Percentiles rank a stretch among this genome's conserved stretches.
Conservation (phyloP, 2,329 filamentous ascomycete genomes). For the Phoma sp. region DNA sequence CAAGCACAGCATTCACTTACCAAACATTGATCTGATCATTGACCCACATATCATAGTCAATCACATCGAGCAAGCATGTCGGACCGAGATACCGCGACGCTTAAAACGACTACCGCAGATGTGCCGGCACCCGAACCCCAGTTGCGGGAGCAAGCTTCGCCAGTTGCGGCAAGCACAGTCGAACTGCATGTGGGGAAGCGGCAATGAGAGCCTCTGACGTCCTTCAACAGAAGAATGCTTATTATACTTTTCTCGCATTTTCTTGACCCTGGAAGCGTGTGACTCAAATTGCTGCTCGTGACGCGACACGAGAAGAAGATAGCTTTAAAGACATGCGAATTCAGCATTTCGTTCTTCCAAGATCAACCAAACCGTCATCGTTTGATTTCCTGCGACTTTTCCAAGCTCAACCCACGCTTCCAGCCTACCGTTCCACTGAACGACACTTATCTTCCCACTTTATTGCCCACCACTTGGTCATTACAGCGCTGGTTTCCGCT, state of each 20-base stretch:
- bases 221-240: neutral
- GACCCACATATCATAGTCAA: neutral
- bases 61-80: conserved; percentile 1
- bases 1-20: neutral
- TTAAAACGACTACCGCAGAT: conserved; percentile 3
- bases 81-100: conserved; percentile 14
- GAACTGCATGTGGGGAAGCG: conserved; percentile 4
- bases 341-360: neutral
- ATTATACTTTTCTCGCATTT: conserved; percentile 1
- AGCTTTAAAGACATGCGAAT: neutral
- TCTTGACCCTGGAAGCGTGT: neutral
- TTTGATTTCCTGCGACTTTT: neutral
- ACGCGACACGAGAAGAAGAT: no score
- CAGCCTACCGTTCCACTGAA: neutral
- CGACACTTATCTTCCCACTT: neutral
- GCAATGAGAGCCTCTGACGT: neutral
- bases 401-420: neutral
- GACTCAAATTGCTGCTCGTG: neutral
- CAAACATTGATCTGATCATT: neutral
- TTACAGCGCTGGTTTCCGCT: neutral
- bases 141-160: neutral
- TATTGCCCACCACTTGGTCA: neutral
- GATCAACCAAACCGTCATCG: conserved; percentile 3
- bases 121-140: conserved; percentile 9
- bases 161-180: conserved; percentile 5